Evolutionary conservation across 169 alveolate species (phyloP).

Genomic region (Eimeria tenella): DNA sequence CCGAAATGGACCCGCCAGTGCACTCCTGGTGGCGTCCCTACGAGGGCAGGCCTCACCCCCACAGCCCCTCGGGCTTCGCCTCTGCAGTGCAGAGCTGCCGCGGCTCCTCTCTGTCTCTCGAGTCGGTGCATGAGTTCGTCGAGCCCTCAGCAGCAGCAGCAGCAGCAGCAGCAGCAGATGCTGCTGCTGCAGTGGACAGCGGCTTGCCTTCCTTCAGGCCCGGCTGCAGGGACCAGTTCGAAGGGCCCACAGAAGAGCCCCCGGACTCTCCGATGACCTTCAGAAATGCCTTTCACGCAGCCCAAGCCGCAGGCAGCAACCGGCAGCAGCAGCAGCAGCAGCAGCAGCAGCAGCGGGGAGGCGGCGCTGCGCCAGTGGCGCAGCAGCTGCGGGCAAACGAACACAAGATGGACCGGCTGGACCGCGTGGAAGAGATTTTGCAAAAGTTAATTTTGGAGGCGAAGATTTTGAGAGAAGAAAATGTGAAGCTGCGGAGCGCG

Average conservation of each 20-base stretch:
- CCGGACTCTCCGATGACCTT: slow-evolving; percentile 6
- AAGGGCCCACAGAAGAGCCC: not conserved
- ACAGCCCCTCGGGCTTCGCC: not conserved
- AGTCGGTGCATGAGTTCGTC: too few species aligned
- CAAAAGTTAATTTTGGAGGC: not conserved
- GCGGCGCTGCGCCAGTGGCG: too few species aligned
- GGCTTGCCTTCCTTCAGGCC: too few species aligned
- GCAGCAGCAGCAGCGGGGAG: not conserved
- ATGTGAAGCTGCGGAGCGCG: not conserved
- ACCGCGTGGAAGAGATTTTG: not conserved
- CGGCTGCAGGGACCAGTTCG: too few species aligned
- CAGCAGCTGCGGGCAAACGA: not conserved
- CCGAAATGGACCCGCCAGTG: not conserved
- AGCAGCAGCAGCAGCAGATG: not conserved
- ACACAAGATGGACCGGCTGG: not conserved
- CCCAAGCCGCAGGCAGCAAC: not conserved
- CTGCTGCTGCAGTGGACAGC: too few species aligned
- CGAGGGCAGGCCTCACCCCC: not conserved
- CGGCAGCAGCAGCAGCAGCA: slow-evolving; percentile 17
- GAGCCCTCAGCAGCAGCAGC: not conserved
- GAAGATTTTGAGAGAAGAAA: not conserved
- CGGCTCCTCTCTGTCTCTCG: not conserved
- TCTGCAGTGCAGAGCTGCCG: not conserved
- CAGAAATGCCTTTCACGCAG: not conserved
- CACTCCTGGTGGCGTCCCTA: not conserved